These are phyloP conservation scores for Posidonia australis DNA, from an alignment of 106 monocot genomes.

Conservation along the genomic window DNA sequence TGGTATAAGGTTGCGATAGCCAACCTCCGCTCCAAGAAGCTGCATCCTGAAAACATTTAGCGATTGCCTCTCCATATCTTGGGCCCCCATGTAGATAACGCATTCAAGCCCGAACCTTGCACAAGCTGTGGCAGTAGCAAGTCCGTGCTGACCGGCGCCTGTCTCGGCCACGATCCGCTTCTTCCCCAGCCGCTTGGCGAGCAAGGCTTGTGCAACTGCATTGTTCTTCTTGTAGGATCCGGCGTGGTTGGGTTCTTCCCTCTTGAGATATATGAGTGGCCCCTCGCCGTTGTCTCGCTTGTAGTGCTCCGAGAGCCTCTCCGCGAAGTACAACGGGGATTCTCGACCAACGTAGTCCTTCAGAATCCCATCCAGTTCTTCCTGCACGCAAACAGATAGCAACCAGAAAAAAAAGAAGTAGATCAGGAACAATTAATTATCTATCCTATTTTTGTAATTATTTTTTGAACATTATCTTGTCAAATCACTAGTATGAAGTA, in stretches of 20 bases:
- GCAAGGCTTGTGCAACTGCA: slow-evolving; percentile 56
- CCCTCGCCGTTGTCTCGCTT: slow-evolving; percentile 44
- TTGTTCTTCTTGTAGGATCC: slow-evolving; percentile 85
- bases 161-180: slow-evolving; percentile 78
- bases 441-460: no score
- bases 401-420: no score
- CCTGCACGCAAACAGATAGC: slow-evolving; percentile 14
- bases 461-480: no score
- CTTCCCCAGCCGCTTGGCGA: slow-evolving; percentile 68
- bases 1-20: no score
- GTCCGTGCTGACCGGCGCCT: slow-evolving; percentile 76
- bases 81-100: slow-evolving; percentile 73
- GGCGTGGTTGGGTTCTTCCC: slow-evolving; percentile 80
- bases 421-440: no score
- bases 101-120: slow-evolving; percentile 62
- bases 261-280: slow-evolving; percentile 67
- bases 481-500: no score
- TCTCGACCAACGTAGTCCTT: slow-evolving; percentile 73
- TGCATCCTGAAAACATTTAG: slow-evolving; percentile 72
- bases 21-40: slow-evolving; percentile 77
- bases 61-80: slow-evolving; percentile 73
- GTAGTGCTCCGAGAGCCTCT: slow-evolving; percentile 58
- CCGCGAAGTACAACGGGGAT: slow-evolving; percentile 73
- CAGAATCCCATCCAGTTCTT: slow-evolving; percentile 51
- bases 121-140: slow-evolving; percentile 72